Conservation (phyloP, 2,329 filamentous ascomycete genomes). For the Neophaeococcomyces mojaviensis region DNA sequence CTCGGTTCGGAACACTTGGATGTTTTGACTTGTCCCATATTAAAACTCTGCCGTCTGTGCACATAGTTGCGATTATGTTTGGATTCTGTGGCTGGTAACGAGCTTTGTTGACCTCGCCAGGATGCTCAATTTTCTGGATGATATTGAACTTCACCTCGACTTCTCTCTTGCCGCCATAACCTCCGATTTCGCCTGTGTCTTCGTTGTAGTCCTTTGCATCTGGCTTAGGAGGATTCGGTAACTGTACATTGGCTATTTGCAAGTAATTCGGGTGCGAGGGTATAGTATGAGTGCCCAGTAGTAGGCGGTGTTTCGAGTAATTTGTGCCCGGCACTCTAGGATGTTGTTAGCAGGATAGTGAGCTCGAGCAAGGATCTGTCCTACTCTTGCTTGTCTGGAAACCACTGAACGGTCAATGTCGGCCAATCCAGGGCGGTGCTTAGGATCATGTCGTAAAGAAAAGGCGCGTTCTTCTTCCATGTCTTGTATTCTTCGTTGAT, state of each 20-base stretch:
- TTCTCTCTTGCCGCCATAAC: constrained; percentile 71
- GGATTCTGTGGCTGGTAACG: constrained; percentile 97
- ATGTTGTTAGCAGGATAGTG: constrained; percentile 8
- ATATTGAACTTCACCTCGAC: constrained; percentile 77
- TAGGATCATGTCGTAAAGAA: constrained; percentile 96
- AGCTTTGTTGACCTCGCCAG: constrained; percentile 96
- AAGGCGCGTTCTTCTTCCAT: constrained; percentile 99
- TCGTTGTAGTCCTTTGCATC: constrained; percentile 85
- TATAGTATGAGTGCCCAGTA: constrained; percentile 92
- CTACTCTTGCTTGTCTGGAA: constrained; percentile 81
- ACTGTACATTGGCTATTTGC: constrained; percentile 87
- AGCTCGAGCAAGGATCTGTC: constrained; percentile 19
- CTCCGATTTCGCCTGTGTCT: constrained; percentile 84
- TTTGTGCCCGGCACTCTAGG: constrained; percentile 69
- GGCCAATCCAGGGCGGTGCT: constrained; percentile 96
- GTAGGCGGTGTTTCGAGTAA: constrained; percentile 76
- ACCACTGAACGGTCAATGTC: constrained; percentile 94
- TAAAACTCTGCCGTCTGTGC: constrained; percentile 76
- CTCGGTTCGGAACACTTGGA: constrained; percentile 58
- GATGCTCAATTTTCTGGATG: constrained; percentile 92
- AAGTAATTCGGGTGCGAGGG: constrained; percentile 80
- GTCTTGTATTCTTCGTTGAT: constrained; percentile 80
- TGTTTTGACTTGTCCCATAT: constrained; percentile 97
- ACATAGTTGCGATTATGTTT: constrained; percentile 90
- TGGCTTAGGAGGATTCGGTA: constrained; percentile 66